phyloP scores from a whole-genome alignment of 73 alveolate species.

The Blepharisma stoltei region DNA sequence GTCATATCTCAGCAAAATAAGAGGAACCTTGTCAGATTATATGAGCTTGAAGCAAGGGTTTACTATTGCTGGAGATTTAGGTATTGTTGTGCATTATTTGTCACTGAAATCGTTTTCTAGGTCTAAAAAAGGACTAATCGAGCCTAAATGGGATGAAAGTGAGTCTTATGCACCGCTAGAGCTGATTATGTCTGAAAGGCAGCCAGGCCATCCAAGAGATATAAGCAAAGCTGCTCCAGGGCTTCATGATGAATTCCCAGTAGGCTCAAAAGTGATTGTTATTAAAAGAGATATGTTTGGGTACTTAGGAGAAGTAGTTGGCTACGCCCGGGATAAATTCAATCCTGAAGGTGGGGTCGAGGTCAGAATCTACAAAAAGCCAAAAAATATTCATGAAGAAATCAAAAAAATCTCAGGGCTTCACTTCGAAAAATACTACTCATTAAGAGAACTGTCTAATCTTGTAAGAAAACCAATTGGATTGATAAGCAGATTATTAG shows the following conservation, averaged over 20 bases:
- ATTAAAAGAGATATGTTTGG: conserved; percentile 23
- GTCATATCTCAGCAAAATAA: not conserved
- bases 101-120: not conserved
- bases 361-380: conserved; percentile 3
- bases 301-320: conserved; percentile 22
- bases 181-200: not conserved
- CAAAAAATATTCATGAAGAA: not conserved
- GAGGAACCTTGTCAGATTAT: not conserved
- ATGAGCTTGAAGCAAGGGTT: conserved; percentile 12
- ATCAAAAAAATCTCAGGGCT: not conserved
- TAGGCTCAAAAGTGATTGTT: conserved; percentile 3
- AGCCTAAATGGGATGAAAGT: not conserved
- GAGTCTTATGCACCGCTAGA: conserved; percentile 1
- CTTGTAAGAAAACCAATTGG: conserved; percentile 13
- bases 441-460: conserved; percentile 11
- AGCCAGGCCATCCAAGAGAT: conserved; percentile 25
- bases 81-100: conserved; percentile 14
- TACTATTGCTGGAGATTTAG: not conserved
- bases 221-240: not conserved
- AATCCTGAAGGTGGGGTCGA: not conserved
- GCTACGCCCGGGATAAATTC: not conserved
- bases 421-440: conserved; percentile 23
- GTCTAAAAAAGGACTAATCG: not conserved
- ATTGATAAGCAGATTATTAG: not conserved
- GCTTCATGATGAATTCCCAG: conserved; percentile 28